A percentile compares a stretch with the other conserved stretches of the same genome.
phyloP scores from a whole-genome alignment of 371 early-diverging fungal species.

The Phascolomyces articulosus region DNA sequence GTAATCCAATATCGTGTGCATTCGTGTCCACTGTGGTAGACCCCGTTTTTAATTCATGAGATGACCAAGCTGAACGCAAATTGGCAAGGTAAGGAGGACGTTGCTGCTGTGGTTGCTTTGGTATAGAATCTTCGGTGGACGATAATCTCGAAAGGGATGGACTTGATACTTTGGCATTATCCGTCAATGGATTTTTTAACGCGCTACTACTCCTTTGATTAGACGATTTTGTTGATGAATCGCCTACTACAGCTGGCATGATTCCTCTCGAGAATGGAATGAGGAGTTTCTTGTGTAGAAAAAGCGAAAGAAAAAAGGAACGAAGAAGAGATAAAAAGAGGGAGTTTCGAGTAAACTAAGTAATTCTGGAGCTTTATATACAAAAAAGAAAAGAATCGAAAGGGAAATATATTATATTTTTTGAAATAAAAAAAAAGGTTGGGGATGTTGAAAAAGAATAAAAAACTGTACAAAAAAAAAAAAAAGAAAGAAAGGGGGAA shows the following conservation, averaged over 20 bases:
- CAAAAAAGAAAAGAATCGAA: too few species aligned
- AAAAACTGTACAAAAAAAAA: too few species aligned
- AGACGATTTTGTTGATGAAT: not conserved
- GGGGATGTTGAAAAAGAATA: too few species aligned
- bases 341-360: too few species aligned
- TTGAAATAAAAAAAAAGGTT: too few species aligned
- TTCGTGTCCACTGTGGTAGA: not conserved
- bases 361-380: too few species aligned
- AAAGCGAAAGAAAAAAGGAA: too few species aligned
- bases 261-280: not conserved
- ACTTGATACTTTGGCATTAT: slow-evolving; percentile 19
- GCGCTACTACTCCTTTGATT: slow-evolving; percentile 18
- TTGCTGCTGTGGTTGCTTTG: not conserved
- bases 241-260: not conserved
- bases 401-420: too few species aligned
- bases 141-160: slow-evolving; percentile 16
- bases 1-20: not conserved
- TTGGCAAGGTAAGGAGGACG: slow-evolving; percentile 31
- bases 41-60: slow-evolving; percentile 12
- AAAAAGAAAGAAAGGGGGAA: too few species aligned
- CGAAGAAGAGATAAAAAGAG: too few species aligned
- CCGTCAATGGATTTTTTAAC: slow-evolving; percentile 24
- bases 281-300: too few species aligned
- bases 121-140: slow-evolving; percentile 19
- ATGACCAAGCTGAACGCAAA: slow-evolving; percentile 32